Conservation (phyloP, 1,284 basidiomycete genomes). For the Leccinum angustisporum region DNA sequence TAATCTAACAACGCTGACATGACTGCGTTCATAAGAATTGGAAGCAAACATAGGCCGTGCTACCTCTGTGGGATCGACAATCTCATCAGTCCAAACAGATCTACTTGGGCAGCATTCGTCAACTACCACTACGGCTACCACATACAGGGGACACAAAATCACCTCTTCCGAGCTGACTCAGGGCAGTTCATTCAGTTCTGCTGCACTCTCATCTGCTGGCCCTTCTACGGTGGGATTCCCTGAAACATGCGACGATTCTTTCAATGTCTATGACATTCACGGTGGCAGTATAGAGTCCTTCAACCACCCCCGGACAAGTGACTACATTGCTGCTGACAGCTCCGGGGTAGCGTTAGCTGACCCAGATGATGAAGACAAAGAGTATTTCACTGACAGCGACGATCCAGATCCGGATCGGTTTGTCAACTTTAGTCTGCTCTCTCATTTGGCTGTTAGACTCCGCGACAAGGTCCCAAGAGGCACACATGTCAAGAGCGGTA, state of each 20-base stretch:
- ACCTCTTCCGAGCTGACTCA: slow-evolving; percentile 16
- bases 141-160: slow-evolving; percentile 18
- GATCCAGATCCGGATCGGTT: slow-evolving; percentile 77
- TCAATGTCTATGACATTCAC: slow-evolving; percentile 21
- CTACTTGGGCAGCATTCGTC: slow-evolving; percentile 27
- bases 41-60: slow-evolving; percentile 30
- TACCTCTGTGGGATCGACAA: slow-evolving; percentile 32
- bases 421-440: slow-evolving; percentile 85
- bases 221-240: slow-evolving; percentile 27
- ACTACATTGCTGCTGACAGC: slow-evolving; percentile 37
- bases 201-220: slow-evolving; percentile 19
- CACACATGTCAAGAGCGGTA: slow-evolving; percentile 87
- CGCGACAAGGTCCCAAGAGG: slow-evolving; percentile 84
- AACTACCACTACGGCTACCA: slow-evolving; percentile 29
- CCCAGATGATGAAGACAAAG: slow-evolving; percentile 47
- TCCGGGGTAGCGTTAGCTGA: slow-evolving; percentile 44
- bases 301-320: slow-evolving; percentile 21
- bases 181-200: slow-evolving; percentile 13
- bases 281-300: slow-evolving; percentile 32
- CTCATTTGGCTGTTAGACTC: slow-evolving; percentile 85
- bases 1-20: slow-evolving; percentile 9
- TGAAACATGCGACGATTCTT: slow-evolving; percentile 18
- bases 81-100: slow-evolving; percentile 32
- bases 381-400: slow-evolving; percentile 66
- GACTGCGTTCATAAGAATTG: slow-evolving; percentile 11